These are phyloP conservation scores for Fusarium caatingaense DNA, from an alignment of 2,329 filamentous ascomycete genomes.

Conservation along the genomic window DNA sequence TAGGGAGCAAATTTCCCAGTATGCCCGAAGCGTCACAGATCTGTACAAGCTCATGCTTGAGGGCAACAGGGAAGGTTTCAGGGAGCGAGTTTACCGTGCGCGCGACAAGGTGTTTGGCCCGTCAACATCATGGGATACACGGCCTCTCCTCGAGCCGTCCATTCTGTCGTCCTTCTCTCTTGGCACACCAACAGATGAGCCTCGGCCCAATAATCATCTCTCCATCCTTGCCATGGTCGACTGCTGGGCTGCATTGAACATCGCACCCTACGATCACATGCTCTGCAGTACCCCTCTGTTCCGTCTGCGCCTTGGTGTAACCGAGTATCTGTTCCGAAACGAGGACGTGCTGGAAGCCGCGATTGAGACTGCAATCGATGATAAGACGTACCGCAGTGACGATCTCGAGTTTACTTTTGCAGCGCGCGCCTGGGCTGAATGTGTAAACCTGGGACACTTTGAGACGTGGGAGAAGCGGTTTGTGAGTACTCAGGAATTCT, in stretches of 20 bases:
- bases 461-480: constrained; percentile 94
- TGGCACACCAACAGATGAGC: constrained; percentile 71
- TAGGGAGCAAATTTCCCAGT: constrained; percentile 91
- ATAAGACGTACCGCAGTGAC: constrained; percentile 92
- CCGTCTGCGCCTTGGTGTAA: constrained; percentile 95
- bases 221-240: constrained; percentile 96
- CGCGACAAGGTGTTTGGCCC: constrained; percentile 83
- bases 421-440: constrained; percentile 94
- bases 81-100: constrained; percentile 72
- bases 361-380: constrained; percentile 85
- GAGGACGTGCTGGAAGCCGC: constrained; percentile 83
- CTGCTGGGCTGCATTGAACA: constrained; percentile 94
- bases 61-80: constrained; percentile 80
- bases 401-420: constrained; percentile 98
- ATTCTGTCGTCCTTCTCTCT: constrained; percentile 91
- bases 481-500: constrained; percentile 89
- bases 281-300: constrained; percentile 98
- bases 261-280: constrained; percentile 99
- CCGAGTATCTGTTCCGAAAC: constrained; percentile 93
- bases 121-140: constrained; percentile 67
- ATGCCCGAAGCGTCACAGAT: constrained; percentile 90
- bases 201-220: constrained; percentile 90
- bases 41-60: constrained; percentile 97
- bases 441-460: constrained; percentile 90
- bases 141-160: constrained; percentile 81